Conservation (phyloP, 2,329 filamentous ascomycete genomes). For the Phialocephala subalpina region DNA sequence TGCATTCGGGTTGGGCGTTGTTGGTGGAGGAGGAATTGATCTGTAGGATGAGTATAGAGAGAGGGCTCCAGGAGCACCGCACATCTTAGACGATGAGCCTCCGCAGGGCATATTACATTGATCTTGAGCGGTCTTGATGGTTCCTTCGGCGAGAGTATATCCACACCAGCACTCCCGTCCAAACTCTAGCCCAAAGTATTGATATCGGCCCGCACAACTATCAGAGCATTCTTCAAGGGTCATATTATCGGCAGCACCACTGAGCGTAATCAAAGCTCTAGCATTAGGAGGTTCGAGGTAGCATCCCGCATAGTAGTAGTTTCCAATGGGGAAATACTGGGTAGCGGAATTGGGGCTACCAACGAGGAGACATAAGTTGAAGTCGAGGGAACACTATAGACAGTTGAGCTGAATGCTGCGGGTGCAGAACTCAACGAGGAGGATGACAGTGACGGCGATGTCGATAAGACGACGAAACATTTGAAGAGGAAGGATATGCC, state of each 20-base stretch:
- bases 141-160: not conserved
- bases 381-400: too few species aligned
- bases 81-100: too few species aligned
- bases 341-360: not conserved
- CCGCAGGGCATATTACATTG: too few species aligned
- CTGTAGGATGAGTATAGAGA: too few species aligned
- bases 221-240: constrained; percentile 16
- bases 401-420: too few species aligned
- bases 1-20: too few species aligned
- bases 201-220: constrained; percentile 36
- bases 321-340: not conserved
- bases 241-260: constrained; percentile 14
- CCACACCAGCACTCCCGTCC: constrained; percentile 28
- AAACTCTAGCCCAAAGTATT: constrained; percentile 46
- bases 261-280: constrained; percentile 1
- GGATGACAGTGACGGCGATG: too few species aligned
- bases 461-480: too few species aligned
- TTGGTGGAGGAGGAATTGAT: too few species aligned
- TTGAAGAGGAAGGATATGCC: too few species aligned
- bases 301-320: constrained; percentile 28
- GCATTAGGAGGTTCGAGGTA: constrained; percentile 21
- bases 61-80: too few species aligned
- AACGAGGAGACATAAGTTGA: not conserved
- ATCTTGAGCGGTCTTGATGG: not conserved
- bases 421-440: too few species aligned